These are phyloP conservation scores for Datisca glomerata DNA, from an alignment of 306 rosid species.

Conservation along the genomic window DNA sequence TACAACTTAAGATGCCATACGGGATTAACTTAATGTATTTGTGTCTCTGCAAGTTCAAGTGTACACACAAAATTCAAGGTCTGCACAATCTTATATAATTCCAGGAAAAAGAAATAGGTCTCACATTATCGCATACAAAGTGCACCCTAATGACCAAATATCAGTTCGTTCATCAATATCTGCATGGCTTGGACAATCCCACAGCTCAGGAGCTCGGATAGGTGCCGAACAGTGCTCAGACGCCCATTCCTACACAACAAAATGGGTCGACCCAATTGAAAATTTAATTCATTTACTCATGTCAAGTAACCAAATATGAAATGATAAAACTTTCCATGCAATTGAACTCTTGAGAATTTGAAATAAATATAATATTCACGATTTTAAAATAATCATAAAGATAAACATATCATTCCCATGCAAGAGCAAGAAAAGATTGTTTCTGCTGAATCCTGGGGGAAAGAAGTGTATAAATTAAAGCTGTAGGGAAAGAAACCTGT, in stretches of 20 bases:
- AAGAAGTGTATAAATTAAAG: too few species aligned
- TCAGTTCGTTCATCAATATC: constrained; percentile 95
- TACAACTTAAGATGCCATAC: too few species aligned
- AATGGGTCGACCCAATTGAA: constrained; percentile 14
- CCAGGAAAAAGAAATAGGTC: constrained; percentile 16
- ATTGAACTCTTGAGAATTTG: too few species aligned
- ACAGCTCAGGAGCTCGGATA: constrained; percentile 92
- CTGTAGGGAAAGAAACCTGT: constrained; percentile 66
- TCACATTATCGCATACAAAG: constrained; percentile 94
- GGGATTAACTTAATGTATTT: too few species aligned
- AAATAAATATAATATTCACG: too few species aligned
- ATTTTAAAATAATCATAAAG: too few species aligned
- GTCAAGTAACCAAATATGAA: too few species aligned
- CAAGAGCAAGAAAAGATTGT: too few species aligned
- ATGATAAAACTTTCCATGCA: too few species aligned
- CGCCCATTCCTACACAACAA: constrained; percentile 83
- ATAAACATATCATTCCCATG: too few species aligned
- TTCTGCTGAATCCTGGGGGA: too few species aligned
- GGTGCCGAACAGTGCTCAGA: constrained; percentile 97
- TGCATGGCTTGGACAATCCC: constrained; percentile 94
- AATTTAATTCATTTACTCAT: constrained; percentile 11
- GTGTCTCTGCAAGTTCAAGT: background rate
- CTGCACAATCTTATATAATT: constrained; percentile 2
- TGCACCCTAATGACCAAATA: constrained; percentile 96
- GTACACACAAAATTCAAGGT: background rate